Percentiles rank a stretch among this genome's conserved stretches.
Evolutionary conservation across 108 stramenopile genomes (phyloP).

Genomic region (Tribonema minus): DNA sequence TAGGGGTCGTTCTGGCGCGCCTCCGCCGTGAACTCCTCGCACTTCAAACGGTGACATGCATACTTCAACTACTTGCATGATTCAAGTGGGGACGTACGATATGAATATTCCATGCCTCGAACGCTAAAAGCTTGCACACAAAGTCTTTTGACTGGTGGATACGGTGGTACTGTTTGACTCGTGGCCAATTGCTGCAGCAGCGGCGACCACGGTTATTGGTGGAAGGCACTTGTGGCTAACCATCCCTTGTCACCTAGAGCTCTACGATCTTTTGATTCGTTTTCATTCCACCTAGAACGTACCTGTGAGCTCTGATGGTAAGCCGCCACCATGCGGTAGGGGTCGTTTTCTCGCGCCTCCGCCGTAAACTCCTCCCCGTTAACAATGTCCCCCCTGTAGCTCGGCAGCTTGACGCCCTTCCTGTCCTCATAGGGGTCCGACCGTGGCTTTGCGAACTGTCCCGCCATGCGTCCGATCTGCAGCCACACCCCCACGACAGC

Average conservation of each 20-base stretch:
- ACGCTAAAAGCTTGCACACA: no score
- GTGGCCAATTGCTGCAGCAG: no score
- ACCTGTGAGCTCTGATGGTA: slow-evolving; percentile 44
- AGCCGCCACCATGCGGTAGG: slow-evolving; percentile 37
- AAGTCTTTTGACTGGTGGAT: no score
- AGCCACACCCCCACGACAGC: neutral
- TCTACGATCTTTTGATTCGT: no score
- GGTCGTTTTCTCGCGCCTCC: slow-evolving; percentile 68
- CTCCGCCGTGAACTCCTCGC: slow-evolving; percentile 81
- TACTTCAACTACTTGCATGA: no score
- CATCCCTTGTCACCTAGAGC: no score
- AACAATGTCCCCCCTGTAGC: slow-evolving; percentile 87
- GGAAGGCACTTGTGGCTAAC: no score
- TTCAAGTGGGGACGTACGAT: neutral
- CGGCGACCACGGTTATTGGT: no score
- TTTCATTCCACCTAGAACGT: neutral
- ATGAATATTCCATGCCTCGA: no score
- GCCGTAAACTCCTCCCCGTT: slow-evolving; percentile 85
- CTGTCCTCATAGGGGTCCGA: slow-evolving; percentile 78
- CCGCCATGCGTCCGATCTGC: slow-evolving; percentile 26
- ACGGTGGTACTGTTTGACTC: no score
- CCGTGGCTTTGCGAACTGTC: slow-evolving; percentile 78
- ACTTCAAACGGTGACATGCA: no score
- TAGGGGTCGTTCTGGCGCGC: slow-evolving; percentile 60
- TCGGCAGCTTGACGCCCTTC: slow-evolving; percentile 45